phyloP scores from a whole-genome alignment of 805 yeast genomes.

The Pichia scutulata region DNA sequence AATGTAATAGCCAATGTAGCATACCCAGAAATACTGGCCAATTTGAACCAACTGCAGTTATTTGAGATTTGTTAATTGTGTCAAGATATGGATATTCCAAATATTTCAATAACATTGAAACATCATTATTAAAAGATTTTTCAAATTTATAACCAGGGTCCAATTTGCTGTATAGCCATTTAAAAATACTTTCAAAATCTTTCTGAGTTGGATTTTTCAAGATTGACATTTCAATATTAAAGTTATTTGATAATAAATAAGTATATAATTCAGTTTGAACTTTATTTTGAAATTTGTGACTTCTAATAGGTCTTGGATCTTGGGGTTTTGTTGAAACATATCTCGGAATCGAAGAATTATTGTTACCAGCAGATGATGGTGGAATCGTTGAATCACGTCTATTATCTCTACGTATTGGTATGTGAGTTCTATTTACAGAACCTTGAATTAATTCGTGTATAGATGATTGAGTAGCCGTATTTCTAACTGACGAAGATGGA shows the following conservation, averaged over 20 bases:
- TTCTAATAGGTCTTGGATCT: constrained; percentile 78
- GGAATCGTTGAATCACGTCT: constrained; percentile 9
- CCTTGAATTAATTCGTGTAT: constrained; percentile 23
- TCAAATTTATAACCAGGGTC: constrained; percentile 75
- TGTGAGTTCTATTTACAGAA: constrained; percentile 20
- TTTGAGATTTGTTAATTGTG: constrained; percentile 72
- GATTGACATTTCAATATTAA: constrained; percentile 68
- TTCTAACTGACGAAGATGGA: not conserved
- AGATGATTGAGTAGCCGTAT: not conserved
- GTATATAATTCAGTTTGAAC: constrained; percentile 64
- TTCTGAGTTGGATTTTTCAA: constrained; percentile 78
- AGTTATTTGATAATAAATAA: constrained; percentile 54
- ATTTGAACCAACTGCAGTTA: constrained; percentile 80
- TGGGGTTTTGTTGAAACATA: constrained; percentile 10
- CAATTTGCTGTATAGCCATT: constrained; percentile 65
- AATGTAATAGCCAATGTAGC: constrained; percentile 70
- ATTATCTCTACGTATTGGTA: constrained; percentile 9
- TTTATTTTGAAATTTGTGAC: constrained; percentile 54
- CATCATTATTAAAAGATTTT: constrained; percentile 66
- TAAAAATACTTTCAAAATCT: constrained; percentile 71
- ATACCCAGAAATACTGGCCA: constrained; percentile 83
- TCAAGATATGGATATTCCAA: constrained; percentile 77
- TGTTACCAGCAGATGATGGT: constrained; percentile 6
- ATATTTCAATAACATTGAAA: constrained; percentile 55
- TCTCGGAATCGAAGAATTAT: not conserved